Evolutionary conservation across 495 filamentous ascomycete genomes (phyloP), one percentile per base, ranked within the genome.

Genomic region (Aspergillus sclerotioniger): DNA sequence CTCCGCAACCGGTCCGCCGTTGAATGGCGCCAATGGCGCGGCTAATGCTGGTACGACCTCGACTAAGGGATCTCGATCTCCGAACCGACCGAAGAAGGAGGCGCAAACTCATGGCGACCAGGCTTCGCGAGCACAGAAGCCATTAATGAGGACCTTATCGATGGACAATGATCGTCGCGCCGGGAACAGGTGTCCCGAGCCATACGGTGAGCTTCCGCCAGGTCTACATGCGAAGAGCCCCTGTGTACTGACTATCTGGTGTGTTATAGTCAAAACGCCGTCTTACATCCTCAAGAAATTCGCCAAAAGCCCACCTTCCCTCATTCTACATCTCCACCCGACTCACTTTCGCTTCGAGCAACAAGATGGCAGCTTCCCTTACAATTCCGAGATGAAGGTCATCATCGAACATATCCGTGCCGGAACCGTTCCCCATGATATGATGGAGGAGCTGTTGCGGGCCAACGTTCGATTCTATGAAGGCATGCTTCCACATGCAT

Each of bases 311-410:
- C 83, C 83, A 12, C 93, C 95, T 0, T 96, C 91, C 10, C 76
- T 98, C 8, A 84, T 92, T 43, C 73, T 99, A 35, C 92, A 98
- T 72, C 75, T 99, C 1, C 86, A 96, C 67, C 82, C 85, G 3
- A 88, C 80, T 5, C 84, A 96, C 73, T 97, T 96, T 68, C 88
- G 90, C 49, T 96, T 99, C 71, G 94, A 98, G 61, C 85, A 91
- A 58, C 92, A 96, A 74, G 91, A 97, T 71, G 91, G 92, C 59
- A 90, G 87, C 67, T 96, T 96, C 62, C 77, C 82, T 1, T 97
- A 97, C 69, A 89, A 88, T 60, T 96, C 92, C 7, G 90, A 93
- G 47, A 96, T 98, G 91, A 85, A 82, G 63, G 72, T 90, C 55
- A 82, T 96, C 37, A 76, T 97, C 21, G 85, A 93, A 62, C 90